Conservation (phyloP, 768 basidiomycete genomes). For the Mycena rebaudengoi region DNA sequence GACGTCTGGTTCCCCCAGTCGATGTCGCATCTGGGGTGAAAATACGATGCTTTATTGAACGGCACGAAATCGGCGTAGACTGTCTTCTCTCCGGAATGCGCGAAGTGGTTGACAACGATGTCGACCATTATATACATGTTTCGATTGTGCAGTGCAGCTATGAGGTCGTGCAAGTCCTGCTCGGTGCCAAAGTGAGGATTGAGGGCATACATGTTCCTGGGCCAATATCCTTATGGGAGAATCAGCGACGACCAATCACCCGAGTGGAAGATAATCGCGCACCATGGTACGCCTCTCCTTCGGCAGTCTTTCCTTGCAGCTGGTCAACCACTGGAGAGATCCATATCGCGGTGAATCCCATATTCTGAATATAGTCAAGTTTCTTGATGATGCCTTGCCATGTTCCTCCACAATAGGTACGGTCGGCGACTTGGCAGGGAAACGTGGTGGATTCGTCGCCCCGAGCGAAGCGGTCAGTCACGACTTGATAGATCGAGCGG, state of each 20-base stretch:
- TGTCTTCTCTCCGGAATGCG: slow-evolving; percentile 31
- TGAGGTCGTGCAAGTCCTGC: slow-evolving; percentile 63
- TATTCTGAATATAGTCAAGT: slow-evolving; percentile 68
- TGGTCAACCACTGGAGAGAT: slow-evolving; percentile 67
- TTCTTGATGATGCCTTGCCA: slow-evolving; percentile 61
- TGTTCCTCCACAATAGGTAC: slow-evolving; percentile 68
- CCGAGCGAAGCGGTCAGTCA: slow-evolving; percentile 68
- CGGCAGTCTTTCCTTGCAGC: slow-evolving; percentile 57
- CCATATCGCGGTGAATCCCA: slow-evolving; percentile 76
- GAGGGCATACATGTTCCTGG: slow-evolving; percentile 57
- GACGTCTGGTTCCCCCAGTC: slow-evolving; percentile 26
- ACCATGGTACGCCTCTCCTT: slow-evolving; percentile 71
- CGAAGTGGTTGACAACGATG: slow-evolving; percentile 71
- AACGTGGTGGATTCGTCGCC: slow-evolving; percentile 47
- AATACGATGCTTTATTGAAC: slow-evolving; percentile 13
- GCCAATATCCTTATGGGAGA: slow-evolving; percentile 19
- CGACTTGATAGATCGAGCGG: slow-evolving; percentile 63
- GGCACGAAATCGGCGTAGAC: slow-evolving; percentile 6
- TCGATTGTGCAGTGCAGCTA: slow-evolving; percentile 61
- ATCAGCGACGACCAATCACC: background rate
- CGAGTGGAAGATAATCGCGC: slow-evolving; percentile 2
- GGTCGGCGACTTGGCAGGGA: slow-evolving; percentile 53
- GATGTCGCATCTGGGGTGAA: slow-evolving; percentile 37
- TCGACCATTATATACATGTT: slow-evolving; percentile 69
- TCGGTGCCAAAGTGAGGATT: slow-evolving; percentile 65